Conservation (phyloP, 345 rosid genomes). For the Zanthoxylum bungeanum region DNA sequence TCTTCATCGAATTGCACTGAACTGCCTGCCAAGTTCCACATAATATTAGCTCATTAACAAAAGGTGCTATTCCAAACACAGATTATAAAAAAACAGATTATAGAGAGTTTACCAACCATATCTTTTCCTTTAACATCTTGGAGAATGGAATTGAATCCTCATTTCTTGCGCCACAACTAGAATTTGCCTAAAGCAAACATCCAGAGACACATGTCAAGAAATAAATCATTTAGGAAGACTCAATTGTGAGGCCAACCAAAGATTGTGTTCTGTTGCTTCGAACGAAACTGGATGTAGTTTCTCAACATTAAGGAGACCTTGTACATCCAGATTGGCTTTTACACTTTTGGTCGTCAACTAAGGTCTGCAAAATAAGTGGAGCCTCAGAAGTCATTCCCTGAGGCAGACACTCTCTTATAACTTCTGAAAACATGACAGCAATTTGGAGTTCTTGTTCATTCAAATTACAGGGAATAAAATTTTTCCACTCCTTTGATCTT, state of each 20-base stretch:
- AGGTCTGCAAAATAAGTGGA: slow-evolving; percentile 39
- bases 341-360: slow-evolving; percentile 31
- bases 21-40: neutral
- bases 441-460: slow-evolving; percentile 43
- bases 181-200: neutral
- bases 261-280: neutral
- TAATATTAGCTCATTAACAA: neutral
- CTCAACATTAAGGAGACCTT: slow-evolving; percentile 9
- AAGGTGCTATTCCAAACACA: neutral
- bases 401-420: slow-evolving; percentile 40
- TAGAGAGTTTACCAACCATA: neutral
- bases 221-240: neutral
- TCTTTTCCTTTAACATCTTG: neutral
- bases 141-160: neutral
- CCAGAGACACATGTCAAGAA: neutral
- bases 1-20: neutral
- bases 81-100: neutral
- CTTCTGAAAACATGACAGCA: slow-evolving; percentile 43
- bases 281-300: neutral
- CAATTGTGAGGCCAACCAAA: neutral
- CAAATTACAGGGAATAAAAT: slow-evolving; percentile 31
- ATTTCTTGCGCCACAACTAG: neutral
- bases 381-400: slow-evolving; percentile 44
- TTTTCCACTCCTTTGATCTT: slow-evolving; percentile 54
- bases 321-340: slow-evolving; percentile 15